These are phyloP conservation scores for Mycena filopes DNA, from an alignment of 768 basidiomycete genomes.

Conservation along the genomic window DNA sequence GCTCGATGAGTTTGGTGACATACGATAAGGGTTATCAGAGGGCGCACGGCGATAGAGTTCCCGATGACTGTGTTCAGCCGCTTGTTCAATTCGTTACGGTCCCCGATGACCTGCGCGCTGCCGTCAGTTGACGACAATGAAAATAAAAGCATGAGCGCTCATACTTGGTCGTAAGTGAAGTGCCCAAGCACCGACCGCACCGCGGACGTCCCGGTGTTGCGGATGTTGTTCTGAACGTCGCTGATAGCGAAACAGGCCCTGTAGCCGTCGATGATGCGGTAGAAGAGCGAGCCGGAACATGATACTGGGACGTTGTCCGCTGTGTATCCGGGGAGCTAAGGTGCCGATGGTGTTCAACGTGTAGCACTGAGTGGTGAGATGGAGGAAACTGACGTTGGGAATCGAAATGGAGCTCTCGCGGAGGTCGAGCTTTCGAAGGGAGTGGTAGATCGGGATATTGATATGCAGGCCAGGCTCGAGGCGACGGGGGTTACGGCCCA, in stretches of 20 bases:
- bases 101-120: constrained; percentile 55
- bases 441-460: constrained; percentile 58
- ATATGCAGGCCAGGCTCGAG: constrained; percentile 58
- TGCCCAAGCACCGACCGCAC: constrained; percentile 64
- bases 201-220: constrained; percentile 64
- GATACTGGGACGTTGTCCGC: constrained; percentile 59
- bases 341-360: not conserved
- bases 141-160: constrained; percentile 1
- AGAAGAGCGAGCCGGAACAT: constrained; percentile 66
- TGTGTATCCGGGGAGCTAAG: constrained; percentile 47
- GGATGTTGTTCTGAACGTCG: constrained; percentile 59
- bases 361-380: not conserved
- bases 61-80: constrained; percentile 61
- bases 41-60: constrained; percentile 54
- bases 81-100: constrained; percentile 64
- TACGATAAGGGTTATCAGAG: not conserved
- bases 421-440: constrained; percentile 55
- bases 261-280: constrained; percentile 61
- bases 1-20: not conserved
- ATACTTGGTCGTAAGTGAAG: constrained; percentile 59
- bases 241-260: constrained; percentile 64
- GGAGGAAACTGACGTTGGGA: constrained; percentile 47
- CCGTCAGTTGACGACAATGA: not conserved
- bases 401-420: constrained; percentile 60
- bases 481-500: constrained; percentile 58